phyloP scores from a whole-genome alignment of 73 alveolate genomes.

The Symbiodinium natans region DNA sequence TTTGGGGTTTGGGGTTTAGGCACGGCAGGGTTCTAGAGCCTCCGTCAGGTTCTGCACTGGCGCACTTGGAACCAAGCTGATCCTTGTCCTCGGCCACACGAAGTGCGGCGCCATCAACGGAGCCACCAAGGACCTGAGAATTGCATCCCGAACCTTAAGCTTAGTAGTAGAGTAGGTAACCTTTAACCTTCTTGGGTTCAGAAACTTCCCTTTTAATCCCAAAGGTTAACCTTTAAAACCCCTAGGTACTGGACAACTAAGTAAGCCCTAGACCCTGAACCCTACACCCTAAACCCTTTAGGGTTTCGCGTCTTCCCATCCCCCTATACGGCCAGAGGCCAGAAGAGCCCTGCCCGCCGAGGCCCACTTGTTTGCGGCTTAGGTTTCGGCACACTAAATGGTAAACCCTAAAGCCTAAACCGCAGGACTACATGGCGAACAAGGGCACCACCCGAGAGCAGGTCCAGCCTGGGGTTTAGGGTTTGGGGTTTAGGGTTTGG shows the following conservation, averaged over 20 bases:
- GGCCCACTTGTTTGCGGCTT: too few relatives aligned
- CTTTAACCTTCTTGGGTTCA: too few relatives aligned
- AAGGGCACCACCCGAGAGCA: background rate
- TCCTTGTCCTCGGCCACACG: conserved; percentile 55
- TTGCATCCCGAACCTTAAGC: too few relatives aligned
- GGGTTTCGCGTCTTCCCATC: too few relatives aligned
- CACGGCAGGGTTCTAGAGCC: background rate
- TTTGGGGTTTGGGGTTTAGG: background rate
- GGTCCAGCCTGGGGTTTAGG: background rate
- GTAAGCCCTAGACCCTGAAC: background rate
- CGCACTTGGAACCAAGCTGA: background rate
- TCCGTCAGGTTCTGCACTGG: background rate
- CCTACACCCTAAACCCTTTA: background rate
- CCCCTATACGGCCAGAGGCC: too few relatives aligned
- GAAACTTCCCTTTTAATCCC: too few relatives aligned
- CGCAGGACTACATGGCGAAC: background rate
- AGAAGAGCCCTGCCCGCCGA: too few relatives aligned
- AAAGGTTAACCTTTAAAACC: background rate
- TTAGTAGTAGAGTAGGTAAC: too few relatives aligned
- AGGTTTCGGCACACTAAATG: too few relatives aligned
- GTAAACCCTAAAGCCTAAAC: background rate
- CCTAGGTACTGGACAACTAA: too few relatives aligned
- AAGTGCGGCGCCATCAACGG: conserved; percentile 71
- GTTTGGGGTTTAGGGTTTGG: too few relatives aligned
- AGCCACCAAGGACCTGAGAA: conserved; percentile 26